These are phyloP conservation scores for Agrocybe praecox DNA, from an alignment of 768 basidiomycete genomes.

Conservation along the genomic window DNA sequence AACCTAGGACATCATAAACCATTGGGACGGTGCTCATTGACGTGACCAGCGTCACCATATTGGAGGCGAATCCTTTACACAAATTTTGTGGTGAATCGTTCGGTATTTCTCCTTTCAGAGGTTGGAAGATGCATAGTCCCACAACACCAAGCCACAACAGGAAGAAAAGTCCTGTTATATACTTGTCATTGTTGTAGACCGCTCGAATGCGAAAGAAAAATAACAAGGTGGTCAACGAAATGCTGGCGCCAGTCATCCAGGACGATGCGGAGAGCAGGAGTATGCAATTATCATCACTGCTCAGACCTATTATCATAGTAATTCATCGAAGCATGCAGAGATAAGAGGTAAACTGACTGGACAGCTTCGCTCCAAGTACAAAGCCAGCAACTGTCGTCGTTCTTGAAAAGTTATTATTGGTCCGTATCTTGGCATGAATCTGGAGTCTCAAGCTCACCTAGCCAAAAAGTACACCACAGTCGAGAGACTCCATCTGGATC, in stretches of 20 bases:
- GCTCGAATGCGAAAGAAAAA: conserved; percentile 29
- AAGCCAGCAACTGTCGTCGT: not conserved
- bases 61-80: not conserved
- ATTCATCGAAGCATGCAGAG: not conserved
- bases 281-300: not conserved
- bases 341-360: not conserved
- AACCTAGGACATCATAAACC: conserved; percentile 29
- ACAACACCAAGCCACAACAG: conserved; percentile 29
- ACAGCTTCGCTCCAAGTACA: not conserved
- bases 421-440: no score
- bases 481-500: not conserved
- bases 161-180: conserved; percentile 23
- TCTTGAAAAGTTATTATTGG: no score
- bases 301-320: not conserved
- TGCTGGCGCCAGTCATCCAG: not conserved
- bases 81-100: not conserved
- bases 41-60: conserved; percentile 4
- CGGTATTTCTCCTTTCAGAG: not conserved
- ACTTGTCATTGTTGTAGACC: conserved; percentile 17
- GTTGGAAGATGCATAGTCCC: conserved; percentile 6
- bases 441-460: no score
- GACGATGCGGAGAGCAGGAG: not conserved
- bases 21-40: conserved; percentile 19
- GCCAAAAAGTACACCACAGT: conserved; percentile 1
- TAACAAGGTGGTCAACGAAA: conserved; percentile 21